Evolutionary conservation across 139 green algal species (phyloP), one percentile per base, ranked within the genome.

Genomic region (Picochlorum sp.): DNA sequence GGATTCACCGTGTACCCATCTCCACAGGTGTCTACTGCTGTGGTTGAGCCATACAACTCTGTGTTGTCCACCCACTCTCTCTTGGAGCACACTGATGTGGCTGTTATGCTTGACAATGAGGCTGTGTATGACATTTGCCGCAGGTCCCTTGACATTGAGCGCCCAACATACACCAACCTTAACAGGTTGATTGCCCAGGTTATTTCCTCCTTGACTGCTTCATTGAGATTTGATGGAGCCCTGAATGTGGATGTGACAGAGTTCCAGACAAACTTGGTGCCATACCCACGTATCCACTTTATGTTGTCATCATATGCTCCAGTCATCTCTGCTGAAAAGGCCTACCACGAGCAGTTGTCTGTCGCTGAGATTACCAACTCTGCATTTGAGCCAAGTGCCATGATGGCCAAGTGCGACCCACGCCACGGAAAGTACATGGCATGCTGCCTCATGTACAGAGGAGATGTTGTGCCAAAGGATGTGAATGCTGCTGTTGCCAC

Each of bases 371-470:
- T 98, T 79, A 98, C 92, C 79, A 96, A 96, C 83, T 83, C 80
- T 24, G 91, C 84, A 28, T 97, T 96, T 72, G 91, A 97, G 88
- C 91, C 91, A 63, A 80, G 81, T 34, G 86, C 71, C 62, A 96
- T 97, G 92, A 98, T 98, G 92, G 92, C 91, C 79, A 97, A 97
- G 88, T 81, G 90, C 79, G 90, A 97, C 77, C 90, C 89, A 18
- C 83, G 88, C 69, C 90, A 95, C 81, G 90, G 86, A 73, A 95
- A 96, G 90, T 97, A 97, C 85, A 97, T 97, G 91, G 91, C 92
- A 9, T 97, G 91, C 90, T 98, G 93, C 81, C 83, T 98, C 51
- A 97, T 98, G 92, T 98, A 98, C 91, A 87, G 93, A 63, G 93
- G 93, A 66, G 93, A 98, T 66, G 93, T 98, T 20, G 92, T 98